A percentile compares a stretch with the other conserved stretches of the same genome.
phyloP scores from a whole-genome alignment of 1,284 basidiomycete genomes.

The Malassezia vespertilionis region DNA sequence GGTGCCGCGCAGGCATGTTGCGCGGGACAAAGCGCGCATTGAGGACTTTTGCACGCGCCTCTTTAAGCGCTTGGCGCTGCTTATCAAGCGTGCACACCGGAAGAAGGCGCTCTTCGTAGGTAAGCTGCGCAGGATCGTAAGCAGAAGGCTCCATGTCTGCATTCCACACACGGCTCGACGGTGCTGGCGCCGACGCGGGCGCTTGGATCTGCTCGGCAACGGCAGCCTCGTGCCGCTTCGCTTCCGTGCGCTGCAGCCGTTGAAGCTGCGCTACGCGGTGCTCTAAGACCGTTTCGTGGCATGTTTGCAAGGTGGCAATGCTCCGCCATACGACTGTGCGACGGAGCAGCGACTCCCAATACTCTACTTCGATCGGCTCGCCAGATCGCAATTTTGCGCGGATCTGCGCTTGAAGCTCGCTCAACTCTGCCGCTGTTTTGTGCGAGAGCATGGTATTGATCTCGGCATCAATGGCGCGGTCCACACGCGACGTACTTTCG shows the following conservation, averaged over 20 bases:
- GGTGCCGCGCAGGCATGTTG: conserved; percentile 2
- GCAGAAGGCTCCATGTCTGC: conserved; percentile 36
- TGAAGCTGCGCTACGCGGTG: conserved; percentile 91
- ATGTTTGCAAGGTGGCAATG: conserved; percentile 79
- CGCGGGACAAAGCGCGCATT: conserved; percentile 27
- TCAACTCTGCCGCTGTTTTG: conserved; percentile 58
- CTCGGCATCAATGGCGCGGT: conserved; percentile 31
- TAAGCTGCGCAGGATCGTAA: conserved; percentile 18
- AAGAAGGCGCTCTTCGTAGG: conserved; percentile 27
- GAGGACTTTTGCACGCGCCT: conserved; percentile 24
- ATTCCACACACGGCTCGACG: not conserved
- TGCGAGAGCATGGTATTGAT: conserved; percentile 36
- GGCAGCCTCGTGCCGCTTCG: conserved; percentile 73
- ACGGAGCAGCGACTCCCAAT: conserved; percentile 87
- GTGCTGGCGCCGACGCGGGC: conserved; percentile 49
- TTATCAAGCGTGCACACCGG: conserved; percentile 20
- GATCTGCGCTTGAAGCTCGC: conserved; percentile 70
- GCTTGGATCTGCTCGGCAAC: conserved; percentile 62
- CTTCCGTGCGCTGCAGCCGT: conserved; percentile 87
- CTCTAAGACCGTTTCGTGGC: conserved; percentile 89
- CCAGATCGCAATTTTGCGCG: conserved; percentile 77
- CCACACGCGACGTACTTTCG: conserved; percentile 50
- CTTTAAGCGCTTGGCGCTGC: conserved; percentile 23
- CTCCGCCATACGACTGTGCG: conserved; percentile 95
- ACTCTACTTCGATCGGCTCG: conserved; percentile 91